Conservation (phyloP, 768 basidiomycete species). For the Macrolepiota albuminosa region DNA sequence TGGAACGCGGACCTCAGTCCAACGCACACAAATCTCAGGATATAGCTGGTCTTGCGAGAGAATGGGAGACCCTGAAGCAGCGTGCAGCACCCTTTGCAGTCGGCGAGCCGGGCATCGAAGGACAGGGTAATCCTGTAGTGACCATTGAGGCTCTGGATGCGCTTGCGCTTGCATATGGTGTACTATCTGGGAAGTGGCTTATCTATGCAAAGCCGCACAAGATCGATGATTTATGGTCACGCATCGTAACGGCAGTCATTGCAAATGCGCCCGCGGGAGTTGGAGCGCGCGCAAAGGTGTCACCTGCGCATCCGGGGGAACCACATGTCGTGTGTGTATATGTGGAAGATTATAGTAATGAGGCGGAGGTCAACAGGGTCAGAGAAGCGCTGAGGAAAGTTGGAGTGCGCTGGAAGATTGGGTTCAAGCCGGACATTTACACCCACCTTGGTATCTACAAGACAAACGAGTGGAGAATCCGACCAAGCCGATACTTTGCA, state of each 20-base stretch:
- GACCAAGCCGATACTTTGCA: conserved; percentile 26
- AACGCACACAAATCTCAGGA: conserved; percentile 2
- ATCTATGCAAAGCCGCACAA: conserved; percentile 25
- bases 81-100: background rate
- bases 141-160: conserved; percentile 27
- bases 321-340: conserved; percentile 34
- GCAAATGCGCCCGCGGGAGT: conserved; percentile 8
- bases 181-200: conserved; percentile 34
- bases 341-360: conserved; percentile 24
- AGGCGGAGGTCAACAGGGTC: conserved; percentile 24
- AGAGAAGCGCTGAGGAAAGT: conserved; percentile 27
- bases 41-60: conserved; percentile 4
- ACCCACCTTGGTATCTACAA: conserved; percentile 34
- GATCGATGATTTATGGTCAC: conserved; percentile 32
- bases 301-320: conserved; percentile 23
- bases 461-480: conserved; percentile 29
- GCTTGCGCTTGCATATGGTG: conserved; percentile 27
- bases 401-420: conserved; percentile 32
- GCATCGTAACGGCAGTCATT: conserved; percentile 21
- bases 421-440: conserved; percentile 37
- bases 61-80: conserved; percentile 10
- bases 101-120: background rate
- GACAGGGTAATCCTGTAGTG: conserved; percentile 12
- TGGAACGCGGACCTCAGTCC: conserved; percentile 20
- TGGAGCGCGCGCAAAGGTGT: conserved; percentile 30